Evolutionary conservation across 495 filamentous ascomycete genomes (phyloP), one percentile per base, ranked within the genome.

Genomic region (Neurospora sp.): DNA sequence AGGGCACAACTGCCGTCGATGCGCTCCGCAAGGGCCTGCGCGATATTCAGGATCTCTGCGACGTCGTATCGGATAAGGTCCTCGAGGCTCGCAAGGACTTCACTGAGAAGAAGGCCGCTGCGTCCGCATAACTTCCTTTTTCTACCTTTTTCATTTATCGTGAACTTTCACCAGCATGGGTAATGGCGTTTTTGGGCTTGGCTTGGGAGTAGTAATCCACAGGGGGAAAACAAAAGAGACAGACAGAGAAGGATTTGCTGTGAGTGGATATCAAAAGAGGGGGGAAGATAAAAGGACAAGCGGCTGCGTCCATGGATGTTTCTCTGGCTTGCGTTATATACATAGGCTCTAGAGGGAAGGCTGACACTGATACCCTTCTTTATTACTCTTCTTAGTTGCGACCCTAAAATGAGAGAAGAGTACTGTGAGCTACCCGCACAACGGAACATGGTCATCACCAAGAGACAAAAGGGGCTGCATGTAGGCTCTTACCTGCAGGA

Each of bases 11-110:
- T 8, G 95, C 94, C 4, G 87, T 91, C 66, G 90, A 96, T 72
- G 96, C 92, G 3, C 83, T 99, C 66, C 89, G 95, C 75, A 98
- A 97, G 82, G 96, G 96, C 5, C 87, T 99, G 7, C 86, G 90
- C 71, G 93, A 97, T 75, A 83, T 99, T 48, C 91, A 93, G 83
- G 94, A 94, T 59, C 86, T 98, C 35, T 98, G 96, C 77, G 94
- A 97, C 80, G 91, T 97, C 18, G 93, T 99, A 5, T 87, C 89
- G 23, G 92, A 96, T 37, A 93, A 94, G 78, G 98, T 97, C 82
- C 89, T 88, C 39, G 82, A 74, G 18, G 86, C 90, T 31, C 85
- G 90, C 69, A 87, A 92, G 69, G 85, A 87, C 3, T 94, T 92
- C 79, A 86, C 86, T 62, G 87, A 70, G 18, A 10, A 66, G 72